Evolutionary conservation across 139 green algal genomes (phyloP).

Genomic region (Closterium sp.): DNA sequence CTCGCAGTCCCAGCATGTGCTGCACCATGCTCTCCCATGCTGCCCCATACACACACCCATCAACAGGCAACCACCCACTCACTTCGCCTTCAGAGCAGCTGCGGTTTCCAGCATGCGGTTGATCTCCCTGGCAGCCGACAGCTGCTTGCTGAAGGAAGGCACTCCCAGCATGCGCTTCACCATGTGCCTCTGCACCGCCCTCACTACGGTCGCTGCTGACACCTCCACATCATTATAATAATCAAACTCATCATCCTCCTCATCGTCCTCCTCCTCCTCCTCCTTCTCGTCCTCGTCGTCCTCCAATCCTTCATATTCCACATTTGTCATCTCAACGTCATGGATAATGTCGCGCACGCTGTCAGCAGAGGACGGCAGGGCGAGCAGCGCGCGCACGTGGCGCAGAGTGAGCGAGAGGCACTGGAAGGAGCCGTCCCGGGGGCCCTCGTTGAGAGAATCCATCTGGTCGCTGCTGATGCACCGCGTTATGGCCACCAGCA

Average conservation of each 20-base stretch:
- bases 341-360: neutral
- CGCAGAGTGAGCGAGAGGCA: neutral
- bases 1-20: too few species aligned
- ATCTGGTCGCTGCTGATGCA: too few species aligned
- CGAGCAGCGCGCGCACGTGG: slow-evolving; percentile 2
- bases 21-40: too few species aligned
- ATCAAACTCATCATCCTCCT: neutral
- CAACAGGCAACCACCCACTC: too few species aligned
- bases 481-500: too few species aligned
- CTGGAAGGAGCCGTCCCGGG: slow-evolving; percentile 49
- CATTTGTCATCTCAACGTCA: neutral
- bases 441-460: neutral
- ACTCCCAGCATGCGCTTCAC: slow-evolving; percentile 65
- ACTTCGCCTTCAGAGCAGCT: neutral
- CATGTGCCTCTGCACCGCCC: slow-evolving; percentile 64
- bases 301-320: neutral
- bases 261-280: neutral
- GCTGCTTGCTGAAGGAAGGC: slow-evolving; percentile 51
- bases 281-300: neutral
- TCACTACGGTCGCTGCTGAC: slow-evolving; percentile 34
- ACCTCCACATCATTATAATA: slow-evolving; percentile 38
- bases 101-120: slow-evolving; percentile 32
- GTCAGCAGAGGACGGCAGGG: neutral
- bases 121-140: slow-evolving; percentile 41
- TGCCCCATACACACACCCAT: too few species aligned